Base-by-base conservation (phyloP, 2,329 filamentous ascomycete genomes). In the Fusarium sarcochroum region DNA sequence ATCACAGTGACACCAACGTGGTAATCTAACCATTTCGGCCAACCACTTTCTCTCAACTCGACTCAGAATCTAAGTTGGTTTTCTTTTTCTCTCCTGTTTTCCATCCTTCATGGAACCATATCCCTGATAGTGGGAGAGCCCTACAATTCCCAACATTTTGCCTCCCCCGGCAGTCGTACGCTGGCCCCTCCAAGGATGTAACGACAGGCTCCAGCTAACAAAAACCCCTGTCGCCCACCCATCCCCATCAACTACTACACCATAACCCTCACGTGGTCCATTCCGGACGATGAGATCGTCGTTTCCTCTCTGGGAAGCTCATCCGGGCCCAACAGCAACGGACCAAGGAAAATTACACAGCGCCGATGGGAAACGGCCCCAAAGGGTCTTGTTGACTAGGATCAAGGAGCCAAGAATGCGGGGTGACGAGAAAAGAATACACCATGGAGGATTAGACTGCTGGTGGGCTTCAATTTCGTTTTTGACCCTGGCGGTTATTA, bases 231-330 rank as follows among this genome's bases (percentile, higher is more conserved):
- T 37, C 35, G 30, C 38, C 25, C 44, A 34, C 42, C 54, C 40
- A 23, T 30, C 54, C 58, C 54, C 58, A 59, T 61, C 54, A 48
- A 49, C 30, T 27, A 32, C 42, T 38, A 21, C 52, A 61, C 48
- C 48, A 51, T 30, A 45, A 64, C 47, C 54, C 66, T 68, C 65
- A 69, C 65, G 66, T 69, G 66, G 61, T 65, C 62, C 51, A 57
- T 54, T 13, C 27, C 27, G 27, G 27, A 30, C 27, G 27, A 30
- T 10, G 51, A 69, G 58, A 58, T 70, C 51, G 55, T 53, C 54
- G 66, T 72, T 73, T 56, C 66, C 70, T 49, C 27, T 68, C 60
- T 66, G 49, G 71, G 71, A 72, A 73, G 68, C 71, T 73, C 58
- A 49, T 66, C 71, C 70, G 68, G 37, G 25, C 54, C 49, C 61